Base-by-base conservation (phyloP, 495 filamentous ascomycete species). In the Tuber magnatum region DNA sequence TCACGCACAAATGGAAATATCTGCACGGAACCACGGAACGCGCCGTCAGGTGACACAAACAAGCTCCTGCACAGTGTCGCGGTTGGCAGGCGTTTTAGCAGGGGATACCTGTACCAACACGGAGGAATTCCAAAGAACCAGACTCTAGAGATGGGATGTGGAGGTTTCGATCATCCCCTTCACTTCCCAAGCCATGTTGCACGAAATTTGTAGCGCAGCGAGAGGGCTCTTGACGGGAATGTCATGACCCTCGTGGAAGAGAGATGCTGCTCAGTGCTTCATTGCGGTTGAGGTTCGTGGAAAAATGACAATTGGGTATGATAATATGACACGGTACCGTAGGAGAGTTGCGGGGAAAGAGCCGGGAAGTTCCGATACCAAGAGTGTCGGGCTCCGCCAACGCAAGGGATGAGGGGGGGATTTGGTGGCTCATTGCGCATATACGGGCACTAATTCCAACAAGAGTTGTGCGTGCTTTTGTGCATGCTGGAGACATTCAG, bases 1-100 rank as follows among this genome's bases (percentile, higher is more conserved):
- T 65, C 28, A 14, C 28, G 14, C 56, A 32, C 35, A 28, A 35
- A 65, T 35, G 56, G 56, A 32, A 35, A 35, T 28, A 65, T 65
- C 56, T 65, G 56, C 56, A 20, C 6, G 28, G 28, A 65, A 71
- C 51, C 69, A 38, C 40, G 28, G 51, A 73, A 68, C 73, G 74
- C 76, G 73, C 48, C 74, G 43, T 78, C 73, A 73, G 76, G 76
- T 78, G 76, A 78, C 71, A 73, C 48, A 41, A 41, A 70, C 40
- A 61, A n/a, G 56, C 56, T 65, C 28, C 56, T 65, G 56, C 28
- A 35, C 3, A 35, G 32, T 65, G 16, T 65, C n/a, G 56, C 14
- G 32, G 56, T 18, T 65, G 56, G 56, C 42, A 69, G 46, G 56
- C 69, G 51, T 71, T 65, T 76, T 70, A 32, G 71, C 68, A 69